Evolutionary conservation across 805 yeast genomes (phyloP).

Genomic region (Cyberlindnera subsufficiens): DNA sequence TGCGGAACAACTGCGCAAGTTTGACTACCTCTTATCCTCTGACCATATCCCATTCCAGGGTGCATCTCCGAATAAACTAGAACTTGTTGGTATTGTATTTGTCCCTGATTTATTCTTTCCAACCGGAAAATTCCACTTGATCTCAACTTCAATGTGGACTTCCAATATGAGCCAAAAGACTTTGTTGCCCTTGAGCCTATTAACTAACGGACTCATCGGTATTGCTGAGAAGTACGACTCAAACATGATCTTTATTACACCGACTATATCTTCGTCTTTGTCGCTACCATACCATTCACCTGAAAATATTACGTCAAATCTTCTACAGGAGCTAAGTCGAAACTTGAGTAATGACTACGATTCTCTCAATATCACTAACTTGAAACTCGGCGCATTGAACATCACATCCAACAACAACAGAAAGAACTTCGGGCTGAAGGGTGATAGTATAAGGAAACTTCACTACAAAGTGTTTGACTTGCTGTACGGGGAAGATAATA

Average conservation of each 20-base stretch:
- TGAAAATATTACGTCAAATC: constrained; percentile 47
- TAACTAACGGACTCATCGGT: constrained; percentile 50
- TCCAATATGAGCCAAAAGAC: constrained; percentile 40
- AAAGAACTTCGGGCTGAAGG: constrained; percentile 17
- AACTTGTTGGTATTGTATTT: constrained; percentile 59
- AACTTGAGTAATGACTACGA: constrained; percentile 35
- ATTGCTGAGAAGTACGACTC: constrained; percentile 46
- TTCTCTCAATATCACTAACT: constrained; percentile 35
- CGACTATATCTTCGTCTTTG: constrained; percentile 49
- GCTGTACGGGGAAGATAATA: constrained; percentile 14
- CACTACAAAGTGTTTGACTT: constrained; percentile 22
- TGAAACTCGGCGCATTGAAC: constrained; percentile 42
- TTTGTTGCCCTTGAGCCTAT: constrained; percentile 42
- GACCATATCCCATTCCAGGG: constrained; percentile 57
- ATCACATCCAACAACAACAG: constrained; percentile 23
- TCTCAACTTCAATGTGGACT: constrained; percentile 47
- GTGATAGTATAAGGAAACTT: constrained; percentile 14
- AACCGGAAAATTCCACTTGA: constrained; percentile 58
- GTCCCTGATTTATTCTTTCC: constrained; percentile 69
- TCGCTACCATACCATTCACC: constrained; percentile 59
- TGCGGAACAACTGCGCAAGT: constrained; percentile 37
- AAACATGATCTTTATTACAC: constrained; percentile 46
- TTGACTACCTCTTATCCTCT: constrained; percentile 42
- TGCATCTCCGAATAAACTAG: constrained; percentile 48
- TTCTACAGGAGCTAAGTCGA: constrained; percentile 32